Percentiles rank a stretch among this genome's conserved stretches.
phyloP scores from a whole-genome alignment of 371 early-diverging fungal species.

The Mucor mucedo region DNA sequence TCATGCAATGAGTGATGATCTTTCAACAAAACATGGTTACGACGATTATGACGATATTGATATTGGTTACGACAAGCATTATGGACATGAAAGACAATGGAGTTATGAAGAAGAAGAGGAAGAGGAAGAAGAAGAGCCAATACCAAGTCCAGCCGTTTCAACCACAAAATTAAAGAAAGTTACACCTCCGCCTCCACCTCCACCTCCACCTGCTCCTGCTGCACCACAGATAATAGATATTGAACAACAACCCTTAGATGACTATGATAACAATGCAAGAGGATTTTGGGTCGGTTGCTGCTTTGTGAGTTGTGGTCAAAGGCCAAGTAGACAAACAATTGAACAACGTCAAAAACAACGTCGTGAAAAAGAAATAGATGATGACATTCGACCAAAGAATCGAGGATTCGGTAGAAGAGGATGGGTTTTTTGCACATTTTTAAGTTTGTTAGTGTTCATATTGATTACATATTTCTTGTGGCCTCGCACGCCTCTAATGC shows the following conservation, averaged over 20 bases:
- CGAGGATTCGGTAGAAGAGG: slow-evolving; percentile 35
- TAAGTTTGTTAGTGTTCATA: slow-evolving; percentile 30
- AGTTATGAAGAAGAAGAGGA: slow-evolving; percentile 6
- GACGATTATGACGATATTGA: slow-evolving; percentile 23
- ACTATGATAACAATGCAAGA: slow-evolving; percentile 1
- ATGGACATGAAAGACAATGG: slow-evolving; percentile 10
- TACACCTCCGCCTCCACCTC: neutral
- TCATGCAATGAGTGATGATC: slow-evolving; percentile 18
- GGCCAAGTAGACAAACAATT: slow-evolving; percentile 13
- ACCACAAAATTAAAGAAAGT: slow-evolving; percentile 12
- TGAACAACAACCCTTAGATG: slow-evolving; percentile 2
- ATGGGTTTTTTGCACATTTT: slow-evolving; percentile 45
- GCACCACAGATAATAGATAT: neutral
- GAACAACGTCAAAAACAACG: slow-evolving; percentile 16
- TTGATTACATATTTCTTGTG: slow-evolving; percentile 38
- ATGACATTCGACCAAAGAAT: slow-evolving; percentile 7
- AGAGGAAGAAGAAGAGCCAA: slow-evolving; percentile 5
- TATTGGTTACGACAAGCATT: slow-evolving; percentile 8
- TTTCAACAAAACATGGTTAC: slow-evolving; percentile 20
- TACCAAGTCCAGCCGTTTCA: slow-evolving; percentile 1
- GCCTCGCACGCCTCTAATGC: slow-evolving; percentile 54
- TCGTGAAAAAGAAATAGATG: slow-evolving; percentile 17
- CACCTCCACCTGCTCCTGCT: neutral
- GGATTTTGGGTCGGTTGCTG: slow-evolving; percentile 53
- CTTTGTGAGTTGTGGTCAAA: slow-evolving; percentile 38